These are phyloP conservation scores for Pseudonitzschia multiseries DNA, from an alignment of 108 stramenopile species.

Conservation along the genomic window DNA sequence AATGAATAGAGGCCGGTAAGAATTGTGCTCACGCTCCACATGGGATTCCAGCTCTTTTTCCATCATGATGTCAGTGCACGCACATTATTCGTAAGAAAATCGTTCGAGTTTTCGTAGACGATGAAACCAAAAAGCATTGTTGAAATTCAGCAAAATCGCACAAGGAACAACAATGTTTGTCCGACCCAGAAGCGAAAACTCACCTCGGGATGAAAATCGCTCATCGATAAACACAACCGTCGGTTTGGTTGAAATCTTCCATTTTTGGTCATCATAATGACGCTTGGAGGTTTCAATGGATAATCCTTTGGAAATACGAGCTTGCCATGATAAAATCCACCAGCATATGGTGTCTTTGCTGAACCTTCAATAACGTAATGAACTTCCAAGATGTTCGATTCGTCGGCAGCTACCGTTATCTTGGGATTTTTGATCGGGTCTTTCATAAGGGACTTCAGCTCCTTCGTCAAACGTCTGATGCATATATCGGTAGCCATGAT, in stretches of 20 bases:
- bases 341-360: constrained; percentile 75
- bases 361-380: constrained; percentile 95
- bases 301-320: constrained; percentile 87
- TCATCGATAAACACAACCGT: constrained; percentile 91
- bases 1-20: constrained; percentile 94
- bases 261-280: constrained; percentile 93
- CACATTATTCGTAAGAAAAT: too few relatives aligned
- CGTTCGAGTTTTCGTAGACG: constrained; percentile 52
- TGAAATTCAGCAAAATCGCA: neutral
- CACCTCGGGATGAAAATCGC: constrained; percentile 39
- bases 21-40: constrained; percentile 96
- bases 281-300: constrained; percentile 93
- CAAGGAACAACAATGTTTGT: too few relatives aligned
- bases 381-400: constrained; percentile 89
- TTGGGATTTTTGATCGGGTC: constrained; percentile 76
- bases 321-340: constrained; percentile 79
- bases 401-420: constrained; percentile 70
- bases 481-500: constrained; percentile 77
- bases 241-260: constrained; percentile 88
- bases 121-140: neutral
- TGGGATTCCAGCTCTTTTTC: constrained; percentile 76
- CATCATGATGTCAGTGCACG: neutral
- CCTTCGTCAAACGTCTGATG: constrained; percentile 75
- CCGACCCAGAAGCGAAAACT: neutral
- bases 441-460: constrained; percentile 70